Evolutionary conservation across 106 monocot species (phyloP), one percentile per base, ranked within the genome.

Genomic region (Platanthera guangdongensis): DNA sequence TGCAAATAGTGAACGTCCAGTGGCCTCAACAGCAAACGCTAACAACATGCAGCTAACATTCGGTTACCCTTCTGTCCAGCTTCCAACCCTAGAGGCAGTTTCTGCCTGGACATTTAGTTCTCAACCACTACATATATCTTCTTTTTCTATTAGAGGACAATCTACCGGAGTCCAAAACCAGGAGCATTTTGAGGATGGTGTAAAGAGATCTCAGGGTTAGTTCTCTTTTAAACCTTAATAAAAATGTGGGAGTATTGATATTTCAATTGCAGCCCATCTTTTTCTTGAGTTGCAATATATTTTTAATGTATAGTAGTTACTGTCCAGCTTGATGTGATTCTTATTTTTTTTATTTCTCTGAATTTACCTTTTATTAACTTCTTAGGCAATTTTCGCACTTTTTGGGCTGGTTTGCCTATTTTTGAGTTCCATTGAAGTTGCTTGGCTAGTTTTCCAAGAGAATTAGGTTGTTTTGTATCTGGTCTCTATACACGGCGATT

Each of bases 21-120:
- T 75, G 47, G 52, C 63, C 22, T 84, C 79, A 63, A 47, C 74
- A 39, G 12, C 70, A 68, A 83, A 81, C 49, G 12, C 82, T 62
- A 84, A 60, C 59, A 82, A 57, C 68, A 52, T 75, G 53, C 93
- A 87, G 59, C 52, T 88, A 77, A 81, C 89, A 47, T 94, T 97
- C 84, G 97, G 97, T 68, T 97, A 94, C 78, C 79, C 87, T 32
- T 53, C 85, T 22, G 72, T 79, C 39, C 91, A 94, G 81, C 88
- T 97, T 72, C 97, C 97, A 68, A 89, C 87, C 67, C 75, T 97
- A 10, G 97, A 97, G 79, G 92, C 86, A 11, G 75, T 81, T 76
- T 85, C 91, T 68, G 87, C 87, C 0, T 94, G 89, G 93, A 80
- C 86, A 68, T 85, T 87, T 77, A 81, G 87, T 82, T 80, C 85